Evolutionary conservation across 1,139 yeast species (phyloP).

Genomic region (Protomyces lactucae-debilis): DNA sequence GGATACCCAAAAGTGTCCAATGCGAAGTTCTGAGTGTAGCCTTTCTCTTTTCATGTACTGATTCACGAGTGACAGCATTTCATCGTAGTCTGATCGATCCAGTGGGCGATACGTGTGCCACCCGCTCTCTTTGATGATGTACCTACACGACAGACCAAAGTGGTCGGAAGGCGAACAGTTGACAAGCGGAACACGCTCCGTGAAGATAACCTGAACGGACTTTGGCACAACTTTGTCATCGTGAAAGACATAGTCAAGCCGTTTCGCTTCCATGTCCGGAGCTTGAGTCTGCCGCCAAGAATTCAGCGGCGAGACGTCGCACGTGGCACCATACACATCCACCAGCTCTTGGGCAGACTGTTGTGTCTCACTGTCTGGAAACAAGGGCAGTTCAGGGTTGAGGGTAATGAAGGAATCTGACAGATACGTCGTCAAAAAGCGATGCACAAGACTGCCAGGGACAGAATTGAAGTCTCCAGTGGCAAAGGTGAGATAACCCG

Average conservation of each 20-base stretch:
- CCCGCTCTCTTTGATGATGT: conserved; percentile 19
- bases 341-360: conserved; percentile 67
- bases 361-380: conserved; percentile 33
- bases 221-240: conserved; percentile 57
- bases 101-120: conserved; percentile 14
- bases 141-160: conserved; percentile 51
- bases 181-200: conserved; percentile 30
- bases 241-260: conserved; percentile 83
- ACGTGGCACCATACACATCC: conserved; percentile 71
- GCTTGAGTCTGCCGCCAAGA: conserved; percentile 70
- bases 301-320: conserved; percentile 70
- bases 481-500: conserved; percentile 79
- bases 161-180: conserved; percentile 83
- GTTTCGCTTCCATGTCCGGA: conserved; percentile 62
- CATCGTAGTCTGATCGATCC: conserved; percentile 43
- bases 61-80: conserved; percentile 52
- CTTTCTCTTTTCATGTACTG: conserved; percentile 54
- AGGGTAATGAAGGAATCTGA: conserved; percentile 78
- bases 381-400: conserved; percentile 44
- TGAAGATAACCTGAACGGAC: conserved; percentile 58
- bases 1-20: conserved; percentile 59
- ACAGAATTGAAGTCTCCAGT: conserved; percentile 90
- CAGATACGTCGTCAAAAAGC: conserved; percentile 62
- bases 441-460: conserved; percentile 80
- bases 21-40: conserved; percentile 62